phyloP scores from a whole-genome alignment of 208 protist genomes.

The Leishmania mexicana region DNA sequence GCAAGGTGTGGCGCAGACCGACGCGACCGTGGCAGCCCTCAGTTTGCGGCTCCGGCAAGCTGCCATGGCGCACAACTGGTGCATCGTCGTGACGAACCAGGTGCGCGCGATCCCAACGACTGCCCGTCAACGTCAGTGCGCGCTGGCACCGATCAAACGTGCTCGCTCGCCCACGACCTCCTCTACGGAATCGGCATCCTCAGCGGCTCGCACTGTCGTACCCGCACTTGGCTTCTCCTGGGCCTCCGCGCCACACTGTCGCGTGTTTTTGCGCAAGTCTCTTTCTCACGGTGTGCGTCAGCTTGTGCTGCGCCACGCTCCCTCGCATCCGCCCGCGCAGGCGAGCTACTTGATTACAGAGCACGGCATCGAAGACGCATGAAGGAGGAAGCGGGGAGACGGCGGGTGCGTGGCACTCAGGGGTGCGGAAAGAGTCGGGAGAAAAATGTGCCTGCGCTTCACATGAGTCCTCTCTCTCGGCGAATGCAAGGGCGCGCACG shows the following conservation, averaged over 20 bases:
- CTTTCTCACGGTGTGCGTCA: slow-evolving; percentile 31
- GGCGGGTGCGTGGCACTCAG: background rate
- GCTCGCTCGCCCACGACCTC: slow-evolving; percentile 4
- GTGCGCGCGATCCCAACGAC: slow-evolving; percentile 37
- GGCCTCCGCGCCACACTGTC: slow-evolving; percentile 46
- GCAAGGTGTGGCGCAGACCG: slow-evolving; percentile 1
- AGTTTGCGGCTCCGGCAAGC: slow-evolving; percentile 44
- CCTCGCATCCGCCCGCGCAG: slow-evolving; percentile 39
- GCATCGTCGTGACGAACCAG: slow-evolving; percentile 68
- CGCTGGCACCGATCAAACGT: slow-evolving; percentile 10
- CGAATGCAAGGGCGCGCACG: background rate
- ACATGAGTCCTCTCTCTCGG: background rate
- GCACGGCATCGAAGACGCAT: slow-evolving; percentile 47
- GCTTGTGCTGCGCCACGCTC: slow-evolving; percentile 43
- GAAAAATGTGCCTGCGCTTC: background rate
- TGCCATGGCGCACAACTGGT: slow-evolving; percentile 39
- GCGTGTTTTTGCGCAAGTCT: slow-evolving; percentile 46
- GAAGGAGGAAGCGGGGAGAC: background rate
- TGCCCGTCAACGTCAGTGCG: background rate
- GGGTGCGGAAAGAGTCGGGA: background rate
- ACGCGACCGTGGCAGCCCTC: slow-evolving; percentile 23
- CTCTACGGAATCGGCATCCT: background rate
- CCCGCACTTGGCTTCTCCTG: slow-evolving; percentile 66
- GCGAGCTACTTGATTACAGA: slow-evolving; percentile 41
- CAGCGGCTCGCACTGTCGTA: slow-evolving; percentile 4